These are phyloP conservation scores for Chlorella sp. DNA, from an alignment of 139 green algal species.

Conservation along the genomic window DNA sequence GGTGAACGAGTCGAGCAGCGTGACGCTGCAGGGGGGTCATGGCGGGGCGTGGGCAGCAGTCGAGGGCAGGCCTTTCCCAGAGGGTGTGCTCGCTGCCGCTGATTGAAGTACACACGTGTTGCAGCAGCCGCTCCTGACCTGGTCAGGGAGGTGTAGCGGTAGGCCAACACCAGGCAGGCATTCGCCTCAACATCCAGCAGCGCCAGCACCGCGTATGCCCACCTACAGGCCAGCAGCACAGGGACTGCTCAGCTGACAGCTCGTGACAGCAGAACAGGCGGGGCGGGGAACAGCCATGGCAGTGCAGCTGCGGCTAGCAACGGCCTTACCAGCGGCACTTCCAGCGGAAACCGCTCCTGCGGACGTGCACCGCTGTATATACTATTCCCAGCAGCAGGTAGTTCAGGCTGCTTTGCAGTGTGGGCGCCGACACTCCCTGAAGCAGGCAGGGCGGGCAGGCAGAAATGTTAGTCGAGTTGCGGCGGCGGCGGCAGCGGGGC, in stretches of 20 bases:
- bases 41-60: too few relatives aligned
- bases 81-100: too few relatives aligned
- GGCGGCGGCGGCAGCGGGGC: neutral
- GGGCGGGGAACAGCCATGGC: neutral
- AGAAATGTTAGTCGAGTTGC: too few relatives aligned
- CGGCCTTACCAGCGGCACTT: conserved; percentile 5
- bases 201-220: conserved; percentile 64
- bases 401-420: conserved; percentile 68
- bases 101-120: too few relatives aligned
- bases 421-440: conserved; percentile 64
- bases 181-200: conserved; percentile 84
- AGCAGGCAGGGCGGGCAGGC: neutral
- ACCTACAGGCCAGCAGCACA: neutral
- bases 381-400: conserved; percentile 66
- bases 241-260: neutral
- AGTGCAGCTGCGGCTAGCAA: neutral
- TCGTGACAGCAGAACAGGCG: neutral
- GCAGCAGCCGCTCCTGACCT: conserved; percentile 4
- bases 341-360: neutral
- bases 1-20: conserved; percentile 82
- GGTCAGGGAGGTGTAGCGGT: conserved; percentile 85
- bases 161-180: conserved; percentile 57
- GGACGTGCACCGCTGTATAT: conserved; percentile 37
- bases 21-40: conserved; percentile 50
- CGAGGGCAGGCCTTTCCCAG: too few relatives aligned